Base-by-base conservation (phyloP, 2,329 filamentous ascomycete genomes). In the Periglandula ipomoeae region DNA sequence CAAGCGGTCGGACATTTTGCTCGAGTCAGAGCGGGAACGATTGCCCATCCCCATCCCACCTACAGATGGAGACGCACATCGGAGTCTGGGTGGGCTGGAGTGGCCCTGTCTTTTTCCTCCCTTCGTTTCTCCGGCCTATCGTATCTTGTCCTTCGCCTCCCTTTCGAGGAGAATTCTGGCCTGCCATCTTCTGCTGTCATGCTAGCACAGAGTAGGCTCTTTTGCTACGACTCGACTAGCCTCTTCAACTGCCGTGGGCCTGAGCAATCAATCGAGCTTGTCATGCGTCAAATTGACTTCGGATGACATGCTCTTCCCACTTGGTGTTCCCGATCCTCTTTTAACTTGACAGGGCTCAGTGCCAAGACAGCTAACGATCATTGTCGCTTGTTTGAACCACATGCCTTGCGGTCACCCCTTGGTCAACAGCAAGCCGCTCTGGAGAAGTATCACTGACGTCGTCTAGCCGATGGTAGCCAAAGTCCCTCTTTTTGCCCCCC, bases 81-180 rank as follows among this genome's bases (percentile, higher is more conserved):
- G 45, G 44, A n/a, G 45, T 23, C 32, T 20, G 15, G 35, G 37
- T 41, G 45, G 45, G 45, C 37, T 47, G 22, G n/a, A n/a, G n/a
- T n/a, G n/a, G n/a, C n/a, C n/a, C n/a, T n/a, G n/a, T n/a, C n/a
- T 41, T 40, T 3, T 34, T 43, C 34, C 27, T 43, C 3, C 39
- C 23, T 23, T 4, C n/a, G 11, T 5, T 23, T n/a, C 9, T 35
- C 19, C 20, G 19, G 32, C 27, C 34, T 39, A 39, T 46, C 44
- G 22, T 37, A 39, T 46, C 44, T n/a, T n/a, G n/a, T n/a, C n/a
- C n/a, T n/a, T n/a, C n/a, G n/a, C n/a, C n/a, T n/a, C n/a, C n/a
- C n/a, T n/a, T n/a, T n/a, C n/a, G n/a, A n/a, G n/a, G n/a, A n/a
- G n/a, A n/a, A n/a, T n/a, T n/a, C n/a, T 39, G 15, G 24, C 6